phyloP scores from a whole-genome alignment of 75 land plant species.

The Cunninghamia lanceolata region DNA sequence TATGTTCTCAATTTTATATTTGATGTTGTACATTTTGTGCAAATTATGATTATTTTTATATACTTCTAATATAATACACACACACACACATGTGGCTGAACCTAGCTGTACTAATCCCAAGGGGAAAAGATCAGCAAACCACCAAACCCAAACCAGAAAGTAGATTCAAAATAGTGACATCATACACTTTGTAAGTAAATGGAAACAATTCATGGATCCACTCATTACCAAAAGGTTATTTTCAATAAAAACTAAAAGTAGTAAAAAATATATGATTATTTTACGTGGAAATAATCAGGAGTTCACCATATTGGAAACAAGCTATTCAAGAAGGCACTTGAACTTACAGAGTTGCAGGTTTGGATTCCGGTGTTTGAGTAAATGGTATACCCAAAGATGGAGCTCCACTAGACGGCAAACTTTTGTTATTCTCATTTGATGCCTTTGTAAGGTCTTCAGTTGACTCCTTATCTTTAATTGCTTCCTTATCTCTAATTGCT shows the following conservation, averaged over 20 bases:
- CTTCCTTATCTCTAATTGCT: slow-evolving; percentile 25
- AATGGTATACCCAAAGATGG: neutral
- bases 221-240: neutral
- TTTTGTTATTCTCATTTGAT: slow-evolving; percentile 10
- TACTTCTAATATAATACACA: too few species aligned
- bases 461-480: slow-evolving; percentile 12
- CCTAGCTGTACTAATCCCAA: too few species aligned
- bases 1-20: too few species aligned
- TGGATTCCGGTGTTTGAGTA: neutral
- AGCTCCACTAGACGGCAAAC: neutral
- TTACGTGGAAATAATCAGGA: neutral
- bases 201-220: neutral
- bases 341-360: neutral
- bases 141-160: too few species aligned
- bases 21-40: too few species aligned
- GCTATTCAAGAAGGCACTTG: neutral
- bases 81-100: neutral
- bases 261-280: neutral
- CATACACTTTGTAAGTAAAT: neutral
- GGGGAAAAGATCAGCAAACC: too few species aligned
- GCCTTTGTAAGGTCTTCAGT: slow-evolving; percentile 7
- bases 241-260: neutral
- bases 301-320: neutral
- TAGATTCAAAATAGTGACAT: neutral
- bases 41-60: too few species aligned